phyloP scores from a whole-genome alignment of 2,329 filamentous ascomycete species.

The Ceratocystis colombiana region DNA sequence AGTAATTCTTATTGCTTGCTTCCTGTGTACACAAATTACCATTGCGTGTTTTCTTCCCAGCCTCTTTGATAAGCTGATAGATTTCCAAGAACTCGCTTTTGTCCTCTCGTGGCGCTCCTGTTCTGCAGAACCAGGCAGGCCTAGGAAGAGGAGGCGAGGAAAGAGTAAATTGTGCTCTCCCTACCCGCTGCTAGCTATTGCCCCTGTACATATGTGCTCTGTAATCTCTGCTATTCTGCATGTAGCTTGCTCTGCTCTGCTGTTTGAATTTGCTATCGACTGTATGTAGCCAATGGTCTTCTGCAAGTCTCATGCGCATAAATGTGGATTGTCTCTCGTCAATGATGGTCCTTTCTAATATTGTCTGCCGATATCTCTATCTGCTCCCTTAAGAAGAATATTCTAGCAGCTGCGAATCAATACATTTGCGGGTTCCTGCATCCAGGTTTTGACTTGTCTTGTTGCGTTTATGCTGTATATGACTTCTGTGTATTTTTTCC shows the following conservation, averaged over 20 bases:
- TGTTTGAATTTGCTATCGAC: not conserved
- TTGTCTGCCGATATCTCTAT: not conserved
- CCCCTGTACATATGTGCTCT: too few species aligned
- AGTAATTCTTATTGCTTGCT: too few species aligned
- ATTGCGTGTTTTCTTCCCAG: too few species aligned
- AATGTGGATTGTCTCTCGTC: not conserved
- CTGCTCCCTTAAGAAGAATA: not conserved
- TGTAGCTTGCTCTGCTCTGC: not conserved
- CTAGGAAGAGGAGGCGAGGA: too few species aligned
- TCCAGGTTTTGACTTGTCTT: not conserved
- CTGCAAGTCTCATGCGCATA: constrained; percentile 2
- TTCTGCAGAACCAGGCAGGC: too few species aligned
- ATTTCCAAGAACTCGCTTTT: too few species aligned
- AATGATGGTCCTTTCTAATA: not conserved
- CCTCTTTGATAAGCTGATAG: too few species aligned
- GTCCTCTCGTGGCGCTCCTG: too few species aligned
- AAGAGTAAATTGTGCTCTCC: too few species aligned
- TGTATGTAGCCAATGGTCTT: not conserved
- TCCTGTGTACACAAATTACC: too few species aligned
- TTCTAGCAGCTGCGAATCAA: not conserved
- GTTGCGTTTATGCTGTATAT: not conserved
- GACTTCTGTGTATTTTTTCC: not conserved
- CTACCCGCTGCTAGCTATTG: too few species aligned
- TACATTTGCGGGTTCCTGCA: constrained; percentile 1
- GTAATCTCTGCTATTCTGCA: too few species aligned